phyloP scores from a whole-genome alignment of 345 rosid species.

The Salix dunnii region DNA sequence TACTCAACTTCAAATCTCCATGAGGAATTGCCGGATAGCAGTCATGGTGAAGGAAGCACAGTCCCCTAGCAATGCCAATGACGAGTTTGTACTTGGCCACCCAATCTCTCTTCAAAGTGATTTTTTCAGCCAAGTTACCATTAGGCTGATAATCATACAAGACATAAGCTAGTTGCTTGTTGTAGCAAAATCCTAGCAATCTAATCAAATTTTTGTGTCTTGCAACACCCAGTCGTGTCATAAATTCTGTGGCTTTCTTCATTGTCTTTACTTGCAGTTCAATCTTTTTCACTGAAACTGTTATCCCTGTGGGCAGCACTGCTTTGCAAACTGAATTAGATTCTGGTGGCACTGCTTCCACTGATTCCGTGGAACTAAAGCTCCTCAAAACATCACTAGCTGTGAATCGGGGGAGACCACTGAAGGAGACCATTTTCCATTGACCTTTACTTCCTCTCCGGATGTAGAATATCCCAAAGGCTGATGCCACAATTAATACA shows the following conservation, averaged over 20 bases:
- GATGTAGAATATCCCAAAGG: conserved; percentile 48
- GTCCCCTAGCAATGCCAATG: conserved; percentile 75
- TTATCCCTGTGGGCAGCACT: conserved; percentile 83
- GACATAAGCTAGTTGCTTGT: conserved; percentile 60
- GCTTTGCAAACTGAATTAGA: conserved; percentile 56
- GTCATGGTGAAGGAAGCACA: conserved; percentile 85
- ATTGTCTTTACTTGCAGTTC: conserved; percentile 50
- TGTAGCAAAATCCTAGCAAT: conserved; percentile 83
- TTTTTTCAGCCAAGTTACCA: conserved; percentile 67
- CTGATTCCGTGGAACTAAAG: conserved; percentile 44
- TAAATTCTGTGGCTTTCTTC: conserved; percentile 35
- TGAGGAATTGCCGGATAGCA: conserved; percentile 83
- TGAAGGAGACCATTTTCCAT: conserved; percentile 77
- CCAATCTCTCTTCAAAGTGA: conserved; percentile 58
- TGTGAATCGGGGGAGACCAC: conserved; percentile 73
- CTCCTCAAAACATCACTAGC: conserved; percentile 71
- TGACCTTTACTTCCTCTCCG: conserved; percentile 50
- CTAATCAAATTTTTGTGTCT: conserved; percentile 77
- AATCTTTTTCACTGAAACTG: conserved; percentile 63
- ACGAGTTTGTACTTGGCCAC: conserved; percentile 52
- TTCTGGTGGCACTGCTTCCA: conserved; percentile 33
- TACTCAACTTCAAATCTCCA: conserved; percentile 71
- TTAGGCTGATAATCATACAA: conserved; percentile 74
- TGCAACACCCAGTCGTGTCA: conserved; percentile 58
- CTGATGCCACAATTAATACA: conserved; percentile 39